Percentiles rank a stretch among this genome's conserved stretches.
Conservation (phyloP, 2,329 filamentous ascomycete genomes). For the Talaromyces marneffei region DNA sequence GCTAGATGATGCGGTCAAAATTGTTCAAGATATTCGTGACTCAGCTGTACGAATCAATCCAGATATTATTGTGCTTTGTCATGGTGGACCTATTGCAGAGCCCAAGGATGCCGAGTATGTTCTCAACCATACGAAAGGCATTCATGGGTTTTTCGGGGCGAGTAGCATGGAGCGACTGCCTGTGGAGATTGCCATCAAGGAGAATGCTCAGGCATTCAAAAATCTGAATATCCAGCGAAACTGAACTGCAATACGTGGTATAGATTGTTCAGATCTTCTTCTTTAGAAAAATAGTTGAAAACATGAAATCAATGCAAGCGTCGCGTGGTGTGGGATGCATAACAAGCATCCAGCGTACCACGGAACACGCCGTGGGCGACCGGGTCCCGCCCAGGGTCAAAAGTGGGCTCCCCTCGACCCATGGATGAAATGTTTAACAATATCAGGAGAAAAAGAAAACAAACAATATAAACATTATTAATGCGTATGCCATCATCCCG, state of each 20-base stretch:
- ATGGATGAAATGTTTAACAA: neutral
- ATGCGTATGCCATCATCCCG: neutral
- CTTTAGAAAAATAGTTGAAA: neutral
- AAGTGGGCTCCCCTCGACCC: neutral
- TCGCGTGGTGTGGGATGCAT: neutral
- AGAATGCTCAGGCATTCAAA: slow-evolving; percentile 53
- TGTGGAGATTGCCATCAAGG: slow-evolving; percentile 60
- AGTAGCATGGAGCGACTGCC: slow-evolving; percentile 64
- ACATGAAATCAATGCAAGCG: neutral
- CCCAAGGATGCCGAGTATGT: slow-evolving; percentile 61
- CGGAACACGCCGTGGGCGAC: neutral
- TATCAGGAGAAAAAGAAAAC: neutral
- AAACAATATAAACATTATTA: neutral
- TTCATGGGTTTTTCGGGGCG: slow-evolving; percentile 69
- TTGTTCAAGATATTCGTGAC: slow-evolving; percentile 60
- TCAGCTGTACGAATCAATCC: slow-evolving; percentile 51
- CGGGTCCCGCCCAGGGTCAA: neutral
- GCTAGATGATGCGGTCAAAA: slow-evolving; percentile 57
- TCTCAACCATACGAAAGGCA: slow-evolving; percentile 52
- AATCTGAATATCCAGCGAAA: slow-evolving; percentile 23
- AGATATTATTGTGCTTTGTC: slow-evolving; percentile 62
- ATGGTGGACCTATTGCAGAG: slow-evolving; percentile 62
- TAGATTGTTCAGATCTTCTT: neutral
- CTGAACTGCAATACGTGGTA: neutral
- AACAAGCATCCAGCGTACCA: neutral